Evolutionary conservation across 345 rosid species (phyloP), one percentile per base, ranked within the genome.

Genomic region (Citrus mangshanensis): DNA sequence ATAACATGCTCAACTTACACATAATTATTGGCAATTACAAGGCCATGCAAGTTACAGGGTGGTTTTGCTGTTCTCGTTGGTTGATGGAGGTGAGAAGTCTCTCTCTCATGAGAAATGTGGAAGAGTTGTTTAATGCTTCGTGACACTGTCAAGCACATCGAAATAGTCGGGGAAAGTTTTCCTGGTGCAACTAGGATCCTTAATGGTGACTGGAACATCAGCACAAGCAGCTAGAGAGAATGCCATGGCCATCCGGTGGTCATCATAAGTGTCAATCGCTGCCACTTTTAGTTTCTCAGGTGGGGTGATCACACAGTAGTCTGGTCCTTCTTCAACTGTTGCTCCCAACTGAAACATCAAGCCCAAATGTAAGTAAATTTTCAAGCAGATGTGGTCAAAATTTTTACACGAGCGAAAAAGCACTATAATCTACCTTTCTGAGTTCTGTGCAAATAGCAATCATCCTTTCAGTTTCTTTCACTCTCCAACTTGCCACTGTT

Each of bases 241-340:
- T 9, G 99, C 90, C 99, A 96, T 94, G 76, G 99, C 99, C 99
- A 96, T 96, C 62, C 99, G 86, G 70, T 94, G 98, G 86, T 96
- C 99, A 67, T 96, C 98, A 1, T 94, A 96, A 9, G 99, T 96
- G 84, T 94, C 98, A 25, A 96, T 94, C 56, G 90, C 92, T 5
- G 98, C 67, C 6, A 89, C 80, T 10, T 85, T 91, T 75, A 96
- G 78, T 79, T 91, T 96, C 77, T 92, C 89, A 0, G 99, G 98
- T 35, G 98, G 98, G 81, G 97, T 94, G 72, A 97, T 97, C 83
- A 94, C 90, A 76, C 98, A 97, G 80, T 92, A 94, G 76, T 97
- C 98, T 62, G 97, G 84, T 68, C 99, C 99, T 86, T 93, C 99
- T 85, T 94, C 98, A 27, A 97, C 98, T n/a, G 86, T 90, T 75